Conservation (phyloP, 176 grass and related monocot species). For the Eragrostis curvula region DNA sequence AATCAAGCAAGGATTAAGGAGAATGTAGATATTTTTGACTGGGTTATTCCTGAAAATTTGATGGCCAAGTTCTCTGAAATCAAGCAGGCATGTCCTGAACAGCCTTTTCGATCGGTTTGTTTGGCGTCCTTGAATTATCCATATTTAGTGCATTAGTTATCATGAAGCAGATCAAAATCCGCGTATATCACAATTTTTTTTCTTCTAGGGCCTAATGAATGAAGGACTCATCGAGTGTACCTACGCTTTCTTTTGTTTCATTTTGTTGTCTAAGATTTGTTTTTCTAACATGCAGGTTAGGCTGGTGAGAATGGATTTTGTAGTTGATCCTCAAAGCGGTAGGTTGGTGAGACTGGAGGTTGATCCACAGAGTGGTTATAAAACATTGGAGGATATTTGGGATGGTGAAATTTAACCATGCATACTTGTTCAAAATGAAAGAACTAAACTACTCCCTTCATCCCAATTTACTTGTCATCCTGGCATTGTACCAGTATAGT, state of each 20-base stretch:
- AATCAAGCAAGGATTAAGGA: constrained; percentile 56
- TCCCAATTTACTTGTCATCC: no score
- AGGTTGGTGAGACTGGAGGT: no score
- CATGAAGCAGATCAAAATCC: neutral
- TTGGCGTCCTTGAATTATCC: no score
- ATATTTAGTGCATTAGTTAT: neutral
- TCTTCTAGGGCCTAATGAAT: no score
- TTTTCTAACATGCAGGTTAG: constrained; percentile 45
- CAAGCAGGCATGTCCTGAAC: constrained; percentile 42
- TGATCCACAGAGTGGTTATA: constrained; percentile 36
- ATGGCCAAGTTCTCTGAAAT: constrained; percentile 48
- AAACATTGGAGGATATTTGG: constrained; percentile 18
- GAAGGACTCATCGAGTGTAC: no score
- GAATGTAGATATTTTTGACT: constrained; percentile 51
- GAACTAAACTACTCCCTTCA: no score
- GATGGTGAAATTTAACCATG: constrained; percentile 19
- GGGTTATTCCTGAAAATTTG: constrained; percentile 56
- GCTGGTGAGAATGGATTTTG: constrained; percentile 20
- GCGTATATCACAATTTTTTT: no score
- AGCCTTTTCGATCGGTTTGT: no score
- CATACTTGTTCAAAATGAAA: no score
- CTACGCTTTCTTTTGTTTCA: no score
- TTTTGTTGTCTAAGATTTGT: constrained; percentile 36
- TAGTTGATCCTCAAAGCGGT: no score
- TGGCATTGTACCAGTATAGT: no score